These are phyloP conservation scores for Liquidambar formosana DNA, from an alignment of 164 flowering plant genomes.

Conservation along the genomic window DNA sequence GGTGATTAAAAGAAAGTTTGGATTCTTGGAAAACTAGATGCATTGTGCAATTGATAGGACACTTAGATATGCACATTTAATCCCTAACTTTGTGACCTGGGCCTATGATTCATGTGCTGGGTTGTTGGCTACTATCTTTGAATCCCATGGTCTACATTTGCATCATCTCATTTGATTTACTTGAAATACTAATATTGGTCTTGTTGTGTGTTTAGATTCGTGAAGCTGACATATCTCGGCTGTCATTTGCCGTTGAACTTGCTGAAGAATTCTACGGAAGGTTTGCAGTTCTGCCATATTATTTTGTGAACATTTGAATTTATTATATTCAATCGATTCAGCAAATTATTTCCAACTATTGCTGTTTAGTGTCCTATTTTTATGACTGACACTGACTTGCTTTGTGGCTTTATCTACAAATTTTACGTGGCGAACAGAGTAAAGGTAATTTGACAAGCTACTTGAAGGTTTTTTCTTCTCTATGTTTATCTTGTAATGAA, in stretches of 20 bases:
- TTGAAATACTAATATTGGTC: not conserved
- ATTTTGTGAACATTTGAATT: not conserved
- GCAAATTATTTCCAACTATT: slow-evolving; percentile 6
- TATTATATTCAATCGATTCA: not conserved
- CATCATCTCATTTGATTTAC: no score
- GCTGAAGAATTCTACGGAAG: slow-evolving; percentile 99
- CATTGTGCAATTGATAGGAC: not conserved
- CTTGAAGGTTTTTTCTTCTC: not conserved
- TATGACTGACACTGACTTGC: slow-evolving; percentile 34
- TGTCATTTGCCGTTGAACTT: slow-evolving; percentile 99
- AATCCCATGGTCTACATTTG: no score
- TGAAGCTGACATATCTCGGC: slow-evolving; percentile 96
- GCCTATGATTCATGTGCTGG: no score
- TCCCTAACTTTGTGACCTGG: no score
- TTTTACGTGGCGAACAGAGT: slow-evolving; percentile 53
- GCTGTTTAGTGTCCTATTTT: not conserved
- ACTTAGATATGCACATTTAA: not conserved
- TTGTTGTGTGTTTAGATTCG: slow-evolving; percentile 63
- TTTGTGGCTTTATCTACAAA: slow-evolving; percentile 21
- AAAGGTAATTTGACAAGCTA: slow-evolving; percentile 59
- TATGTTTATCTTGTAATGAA: not conserved
- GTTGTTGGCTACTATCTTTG: no score
- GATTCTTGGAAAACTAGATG: not conserved
- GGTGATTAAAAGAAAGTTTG: no score
- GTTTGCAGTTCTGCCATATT: slow-evolving; percentile 34